Base-by-base conservation (phyloP, 2,329 filamentous ascomycete genomes). In the Byssoonygena ceratinophila region DNA sequence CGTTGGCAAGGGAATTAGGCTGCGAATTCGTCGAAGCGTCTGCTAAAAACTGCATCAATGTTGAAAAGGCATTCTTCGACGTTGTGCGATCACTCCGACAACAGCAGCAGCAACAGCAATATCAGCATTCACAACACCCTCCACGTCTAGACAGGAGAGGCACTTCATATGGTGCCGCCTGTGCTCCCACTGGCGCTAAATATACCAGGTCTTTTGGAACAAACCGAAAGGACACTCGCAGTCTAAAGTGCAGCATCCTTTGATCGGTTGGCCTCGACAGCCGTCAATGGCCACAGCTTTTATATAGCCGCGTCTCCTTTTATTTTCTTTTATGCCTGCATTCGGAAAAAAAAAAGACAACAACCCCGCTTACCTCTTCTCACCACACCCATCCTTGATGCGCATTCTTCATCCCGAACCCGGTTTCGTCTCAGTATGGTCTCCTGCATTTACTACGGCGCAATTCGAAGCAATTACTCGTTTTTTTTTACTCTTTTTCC, bases 21-120 rank as follows among this genome's bases (percentile, higher is more conserved):
- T 97, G 92, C 72, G 90, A 96, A 61, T 97, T 97, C 63, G 89
- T 96, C 61, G 91, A 97, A 70, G 90, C 91, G 1, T 96, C 90
- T 5, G 91, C 91, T 32, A 96, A 96, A 75, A 96, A 95, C 68
- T 95, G 90, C 73, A 89, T 96, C 75, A 96, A 97, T 64, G 91
- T 96, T 51, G 92, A 95, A 70, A 97, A 94, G 76, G 91, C 89
- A 29, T 97, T 98, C 66, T 97, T 95, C 71, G 92, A 98, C 65
- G 92, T 98, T 6, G 92, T 97, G 51, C 78, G 92, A 60, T 87
- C 92, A 68, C 75, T 98, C 59, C 83, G 92, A 61, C 82, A 86
- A 62, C 89, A 95, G 71, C 79, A 87, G 63, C 83, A 87, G 59
- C 69, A 71, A 57, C 65, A 66, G 55, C 67, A 66, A 31, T 62